phyloP scores from a whole-genome alignment of 2,329 filamentous ascomycete genomes.

The Exophiala aquamarina region DNA sequence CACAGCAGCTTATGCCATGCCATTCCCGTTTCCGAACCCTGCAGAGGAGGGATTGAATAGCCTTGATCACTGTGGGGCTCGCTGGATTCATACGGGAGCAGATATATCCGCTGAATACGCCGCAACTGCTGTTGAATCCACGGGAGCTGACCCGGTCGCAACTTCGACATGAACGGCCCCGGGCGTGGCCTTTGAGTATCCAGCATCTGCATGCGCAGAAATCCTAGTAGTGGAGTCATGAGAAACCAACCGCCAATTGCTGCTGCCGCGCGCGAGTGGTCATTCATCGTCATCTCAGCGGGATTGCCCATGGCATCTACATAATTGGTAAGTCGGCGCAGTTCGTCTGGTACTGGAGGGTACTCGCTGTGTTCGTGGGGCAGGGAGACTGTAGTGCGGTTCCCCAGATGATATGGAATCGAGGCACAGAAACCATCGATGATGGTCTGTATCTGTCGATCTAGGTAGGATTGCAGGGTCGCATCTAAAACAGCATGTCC shows the following conservation, averaged over 20 bases:
- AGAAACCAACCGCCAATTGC: slow-evolving; percentile 23
- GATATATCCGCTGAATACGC: slow-evolving; percentile 21
- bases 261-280: slow-evolving; percentile 20
- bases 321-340: slow-evolving; percentile 17
- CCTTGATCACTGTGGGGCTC: too few relatives aligned
- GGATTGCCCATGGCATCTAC: slow-evolving; percentile 20
- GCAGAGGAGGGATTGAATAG: too few relatives aligned
- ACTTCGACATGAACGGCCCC: slow-evolving; percentile 9
- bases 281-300: slow-evolving; percentile 20
- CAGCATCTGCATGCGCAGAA: slow-evolving; percentile 3
- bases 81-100: slow-evolving; percentile 4
- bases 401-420: slow-evolving; percentile 29
- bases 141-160: slow-evolving; percentile 16
- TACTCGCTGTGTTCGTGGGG: slow-evolving; percentile 20
- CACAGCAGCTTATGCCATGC: too few relatives aligned
- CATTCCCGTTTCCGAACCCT: too few relatives aligned
- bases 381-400: slow-evolving; percentile 19
- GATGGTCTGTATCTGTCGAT: slow-evolving; percentile 22
- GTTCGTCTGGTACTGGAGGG: slow-evolving; percentile 16
- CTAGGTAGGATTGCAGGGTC: slow-evolving; percentile 5
- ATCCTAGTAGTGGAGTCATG: slow-evolving; percentile 16
- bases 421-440: slow-evolving; percentile 28
- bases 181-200: neutral
- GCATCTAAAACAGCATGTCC: slow-evolving; percentile 9
- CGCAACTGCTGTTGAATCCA: slow-evolving; percentile 17